These are phyloP conservation scores for Termitomyces titanicus DNA, from an alignment of 768 basidiomycete species.

Conservation along the genomic window DNA sequence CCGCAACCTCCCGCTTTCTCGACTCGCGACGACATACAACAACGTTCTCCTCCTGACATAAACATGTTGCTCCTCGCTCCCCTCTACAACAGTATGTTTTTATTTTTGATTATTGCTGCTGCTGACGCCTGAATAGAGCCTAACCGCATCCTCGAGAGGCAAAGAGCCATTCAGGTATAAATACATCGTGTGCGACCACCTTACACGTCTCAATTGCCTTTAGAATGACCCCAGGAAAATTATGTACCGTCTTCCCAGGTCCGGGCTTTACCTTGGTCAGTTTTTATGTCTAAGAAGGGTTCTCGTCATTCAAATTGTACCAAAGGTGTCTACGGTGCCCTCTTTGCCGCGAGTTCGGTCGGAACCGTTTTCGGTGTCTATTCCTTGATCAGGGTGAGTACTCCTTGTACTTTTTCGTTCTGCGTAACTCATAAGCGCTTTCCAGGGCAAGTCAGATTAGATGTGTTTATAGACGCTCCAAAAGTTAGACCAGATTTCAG, in stretches of 20 bases:
- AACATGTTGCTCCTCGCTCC: slow-evolving; percentile 50
- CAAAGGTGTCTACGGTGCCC: slow-evolving; percentile 50
- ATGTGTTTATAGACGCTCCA: slow-evolving; percentile 8
- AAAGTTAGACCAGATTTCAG: slow-evolving; percentile 2
- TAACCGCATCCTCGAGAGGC: slow-evolving; percentile 63
- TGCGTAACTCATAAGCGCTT: not conserved
- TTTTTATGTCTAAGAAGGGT: not conserved
- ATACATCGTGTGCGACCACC: slow-evolving; percentile 6
- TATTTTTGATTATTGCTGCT: not conserved
- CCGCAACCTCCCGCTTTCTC: slow-evolving; percentile 36
- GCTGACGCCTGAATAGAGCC: slow-evolving; percentile 38
- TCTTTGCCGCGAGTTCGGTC: slow-evolving; percentile 52
- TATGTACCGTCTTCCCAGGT: slow-evolving; percentile 60
- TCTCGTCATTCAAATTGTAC: not conserved
- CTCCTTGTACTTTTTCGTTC: not conserved
- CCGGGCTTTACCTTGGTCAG: slow-evolving; percentile 62
- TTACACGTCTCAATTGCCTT: slow-evolving; percentile 7
- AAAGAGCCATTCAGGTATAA: slow-evolving; percentile 64
- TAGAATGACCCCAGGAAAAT: slow-evolving; percentile 48
- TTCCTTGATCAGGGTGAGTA: slow-evolving; percentile 41
- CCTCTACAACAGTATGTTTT: slow-evolving; percentile 62
- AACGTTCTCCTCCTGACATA: slow-evolving; percentile 16
- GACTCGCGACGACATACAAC: slow-evolving; percentile 18
- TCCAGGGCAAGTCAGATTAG: slow-evolving; percentile 18
- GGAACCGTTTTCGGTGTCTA: slow-evolving; percentile 49